These are phyloP conservation scores for Pseudocercospora pini-densiflorae DNA, from an alignment of 2,329 filamentous ascomycete species.

Conservation along the genomic window DNA sequence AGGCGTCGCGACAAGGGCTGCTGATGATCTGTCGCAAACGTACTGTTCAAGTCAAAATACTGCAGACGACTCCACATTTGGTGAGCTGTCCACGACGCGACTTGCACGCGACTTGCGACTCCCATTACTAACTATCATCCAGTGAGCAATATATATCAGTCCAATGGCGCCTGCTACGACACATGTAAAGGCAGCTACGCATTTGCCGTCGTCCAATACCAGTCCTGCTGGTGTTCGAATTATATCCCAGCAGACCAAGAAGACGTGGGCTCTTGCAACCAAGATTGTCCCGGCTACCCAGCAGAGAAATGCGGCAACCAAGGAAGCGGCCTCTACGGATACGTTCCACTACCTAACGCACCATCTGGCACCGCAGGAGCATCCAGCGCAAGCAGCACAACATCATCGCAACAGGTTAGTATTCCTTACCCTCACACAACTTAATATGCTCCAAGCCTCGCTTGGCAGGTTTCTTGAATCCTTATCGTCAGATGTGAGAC, in stretches of 20 bases:
- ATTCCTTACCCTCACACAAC: conserved; percentile 12
- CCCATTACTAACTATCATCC: conserved; percentile 23
- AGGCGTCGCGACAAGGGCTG: conserved; percentile 18
- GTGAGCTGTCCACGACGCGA: conserved; percentile 33
- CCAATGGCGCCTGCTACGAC: conserved; percentile 69
- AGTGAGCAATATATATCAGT: conserved; percentile 56
- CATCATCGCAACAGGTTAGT: conserved; percentile 33
- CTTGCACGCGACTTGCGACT: conserved; percentile 6
- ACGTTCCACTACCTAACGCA: conserved; percentile 59
- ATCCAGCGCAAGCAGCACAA: conserved; percentile 30
- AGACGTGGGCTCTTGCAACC: conserved; percentile 57
- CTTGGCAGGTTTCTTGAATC: conserved; percentile 12
- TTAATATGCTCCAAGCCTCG: conserved; percentile 16
- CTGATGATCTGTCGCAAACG: conserved; percentile 36
- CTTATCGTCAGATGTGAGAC: conserved; percentile 19
- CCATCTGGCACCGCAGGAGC: conserved; percentile 63
- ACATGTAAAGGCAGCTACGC: conserved; percentile 64
- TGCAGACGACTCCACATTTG: conserved; percentile 39
- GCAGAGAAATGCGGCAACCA: conserved; percentile 67
- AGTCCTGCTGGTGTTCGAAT: conserved; percentile 76
- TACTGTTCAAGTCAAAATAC: conserved; percentile 55
- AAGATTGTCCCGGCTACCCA: conserved; percentile 70
- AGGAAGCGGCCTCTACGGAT: conserved; percentile 62
- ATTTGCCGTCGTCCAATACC: conserved; percentile 69
- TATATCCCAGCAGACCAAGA: conserved; percentile 59